Base-by-base conservation (phyloP, 805 yeast species). In the Candida corydali region DNA sequence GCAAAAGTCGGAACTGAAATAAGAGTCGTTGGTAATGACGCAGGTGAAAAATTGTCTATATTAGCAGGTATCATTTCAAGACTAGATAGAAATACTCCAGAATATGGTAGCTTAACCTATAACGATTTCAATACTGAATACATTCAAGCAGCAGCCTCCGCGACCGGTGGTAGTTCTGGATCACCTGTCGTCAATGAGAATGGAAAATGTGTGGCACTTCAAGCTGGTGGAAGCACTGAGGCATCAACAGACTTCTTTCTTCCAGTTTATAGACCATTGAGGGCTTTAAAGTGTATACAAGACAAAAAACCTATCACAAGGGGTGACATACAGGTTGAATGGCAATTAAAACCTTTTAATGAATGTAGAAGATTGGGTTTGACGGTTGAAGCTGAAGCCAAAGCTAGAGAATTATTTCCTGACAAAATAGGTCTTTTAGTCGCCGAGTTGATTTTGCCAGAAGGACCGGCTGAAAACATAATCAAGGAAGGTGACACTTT, bases 141-240 rank as follows among this genome's bases (percentile, higher is more conserved):
- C 60, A 86, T 88, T 38, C 96, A 88, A 61, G 96, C 96, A 1
- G 96, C 97, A 6, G 96, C 97, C 1, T 77, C 88, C 41, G 96
- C 97, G 0, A 82, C 95, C 12, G 97, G 97, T 20, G 97, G 97
- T 3, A 87, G 96, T 3, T 82, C 93, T 33, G 97, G 97, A 7
- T 86, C 96, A 3, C 97, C 97, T 0, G 97, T 89, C n/a, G 95
- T 89, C 2, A 82, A 87, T 57, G 78, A 82, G 29, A 82, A 84
- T 47, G 96, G 96, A 3, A 61, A 78, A 51, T 96, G 91, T 0
- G 86, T 89, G 14, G 96, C 97, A 0, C 64, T 89, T 36, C 96
- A 87, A 60, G 97, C 97, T 2, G 97, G 97, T 52, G 97, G 97
- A 3, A 77, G 85, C 5, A 76, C 88, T 1, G 93, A 85, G 47